Base-by-base conservation (phyloP, 2,329 filamentous ascomycete species). In the Talaromyces verruculosus region DNA sequence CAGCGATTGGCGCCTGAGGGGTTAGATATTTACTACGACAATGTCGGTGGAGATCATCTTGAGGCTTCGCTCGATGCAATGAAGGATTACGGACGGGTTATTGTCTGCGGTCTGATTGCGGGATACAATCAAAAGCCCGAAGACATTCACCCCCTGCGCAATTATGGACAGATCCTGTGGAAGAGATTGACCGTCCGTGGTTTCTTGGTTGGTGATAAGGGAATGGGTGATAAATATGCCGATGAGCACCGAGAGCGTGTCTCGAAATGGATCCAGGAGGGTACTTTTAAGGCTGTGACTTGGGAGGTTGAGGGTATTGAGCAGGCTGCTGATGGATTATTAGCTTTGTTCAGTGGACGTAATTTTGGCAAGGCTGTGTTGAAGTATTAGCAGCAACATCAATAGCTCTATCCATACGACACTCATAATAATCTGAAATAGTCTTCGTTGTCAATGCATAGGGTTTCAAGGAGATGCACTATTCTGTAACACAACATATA, bases 291-390 rank as follows among this genome's bases (percentile, higher is more conserved):
- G 82, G 84, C 87, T 60, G 88, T 89, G 79, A 82, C 89, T 68
- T 81, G 85, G 71, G 81, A 91, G 66, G 92, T 89, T 0, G 83
- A 89, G 63, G 91, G 92, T 22, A 93, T 96, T 67, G 92, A 96
- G 68, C 88, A 91, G 68, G 89, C 89, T 0, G 81, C 87, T 5
- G 86, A 93, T 65, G 92, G 89, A 0, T 83, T 96, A 67, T 78
- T 94, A 13, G 90, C 88, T 13, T 88, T 96, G 82, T 83, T 95
- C 64, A 77, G 86, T 73, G 92, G 92, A 58, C 85, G 90, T 78
- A 96, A 96, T 82, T 91, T 93, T 79, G 92, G 92, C 71, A 96
- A 96, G 85, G 90, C 91, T 17, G 85, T 95, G 25, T 73, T 95
- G 72, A 90, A 91, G 82, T 67, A 67, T 86, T 89, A 55, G n/a